Percentiles rank a stretch among this genome's conserved stretches.
phyloP scores from a whole-genome alignment of 179 eudicot species.

The Beta lomatogona region DNA sequence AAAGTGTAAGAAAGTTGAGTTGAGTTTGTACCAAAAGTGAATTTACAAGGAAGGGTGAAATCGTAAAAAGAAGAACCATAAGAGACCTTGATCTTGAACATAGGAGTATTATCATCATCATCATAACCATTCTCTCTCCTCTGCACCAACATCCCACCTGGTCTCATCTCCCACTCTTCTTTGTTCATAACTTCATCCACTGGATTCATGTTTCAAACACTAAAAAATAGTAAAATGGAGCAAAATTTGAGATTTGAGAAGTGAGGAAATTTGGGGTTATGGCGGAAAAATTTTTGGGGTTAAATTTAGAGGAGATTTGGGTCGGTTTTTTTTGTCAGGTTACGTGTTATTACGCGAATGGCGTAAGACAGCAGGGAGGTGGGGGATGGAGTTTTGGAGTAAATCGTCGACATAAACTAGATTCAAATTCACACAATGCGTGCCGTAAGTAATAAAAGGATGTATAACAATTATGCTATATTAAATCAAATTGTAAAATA shows the following conservation, averaged over 20 bases:
- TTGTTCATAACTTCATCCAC: constrained; percentile 3
- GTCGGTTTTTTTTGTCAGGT: constrained; percentile 18
- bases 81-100: constrained; percentile 48
- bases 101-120: constrained; percentile 26
- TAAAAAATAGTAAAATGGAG: neutral
- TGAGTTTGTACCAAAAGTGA: constrained; percentile 50
- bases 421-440: too few relatives aligned
- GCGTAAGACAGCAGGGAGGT: neutral
- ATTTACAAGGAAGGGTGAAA: constrained; percentile 41
- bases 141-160: constrained; percentile 59
- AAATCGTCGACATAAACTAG: neutral
- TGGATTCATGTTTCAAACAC: constrained; percentile 27
- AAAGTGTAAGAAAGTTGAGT: neutral
- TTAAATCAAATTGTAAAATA: too few relatives aligned
- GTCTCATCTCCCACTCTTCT: constrained; percentile 49
- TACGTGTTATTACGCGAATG: constrained; percentile 12
- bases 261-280: neutral
- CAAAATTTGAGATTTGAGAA: constrained; percentile 5
- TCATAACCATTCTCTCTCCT: constrained; percentile 35
- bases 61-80: constrained; percentile 47
- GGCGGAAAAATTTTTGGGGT: constrained; percentile 16
- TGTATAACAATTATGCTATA: too few relatives aligned
- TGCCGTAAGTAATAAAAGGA: too few relatives aligned
- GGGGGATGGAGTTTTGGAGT: neutral
- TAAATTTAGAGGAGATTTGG: neutral